Base-by-base conservation (phyloP, 2,329 filamentous ascomycete genomes). In the Penicillium oxalicum region DNA sequence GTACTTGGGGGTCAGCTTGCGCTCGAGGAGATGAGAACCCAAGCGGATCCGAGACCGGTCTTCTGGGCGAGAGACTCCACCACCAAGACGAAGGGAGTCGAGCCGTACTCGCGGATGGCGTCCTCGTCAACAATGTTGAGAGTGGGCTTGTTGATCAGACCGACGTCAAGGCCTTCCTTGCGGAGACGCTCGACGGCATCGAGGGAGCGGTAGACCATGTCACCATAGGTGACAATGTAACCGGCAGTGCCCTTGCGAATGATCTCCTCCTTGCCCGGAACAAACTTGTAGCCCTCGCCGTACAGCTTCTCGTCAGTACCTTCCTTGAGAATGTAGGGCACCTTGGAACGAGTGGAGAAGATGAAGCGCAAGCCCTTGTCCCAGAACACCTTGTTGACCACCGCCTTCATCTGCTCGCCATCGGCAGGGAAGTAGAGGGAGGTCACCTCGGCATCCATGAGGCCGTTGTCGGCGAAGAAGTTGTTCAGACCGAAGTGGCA, bases 401-500 rank as follows among this genome's bases (percentile, higher is more conserved):
- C 58, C 0, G 66, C 66, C 47, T 66, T 66, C 68, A 71, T 71
- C 57, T 71, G 68, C 46, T 70, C 66, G 9, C 64, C 68, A 33
- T 71, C 68, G 12, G 68, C 68, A 1, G 68, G 68, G 62, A 71
- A 71, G 52, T 70, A 71, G 2, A 71, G 52, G 1, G 62, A 49
- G 1, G 66, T 70, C 25, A 36, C 59, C 47, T 62, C 64, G 24
- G 63, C 62, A 46, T 70, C 68, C 56, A 69, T 65, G 6, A 71
- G 55, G 1, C 66, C 68, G 41, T 71, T 70, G 29, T 71, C 68
- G 4, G 68, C 67, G 47, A 71, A 70, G 61, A 70, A 69, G 35
- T 67, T 63, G 59, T 70, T 70, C 49, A 71, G 52, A 4, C 68
- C 68, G 47, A 71, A 71, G 54, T 71, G 68, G 57, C 68, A 71